Base-by-base conservation (phyloP, 331 rosid species). In the Rhamnella rubrinervis region DNA sequence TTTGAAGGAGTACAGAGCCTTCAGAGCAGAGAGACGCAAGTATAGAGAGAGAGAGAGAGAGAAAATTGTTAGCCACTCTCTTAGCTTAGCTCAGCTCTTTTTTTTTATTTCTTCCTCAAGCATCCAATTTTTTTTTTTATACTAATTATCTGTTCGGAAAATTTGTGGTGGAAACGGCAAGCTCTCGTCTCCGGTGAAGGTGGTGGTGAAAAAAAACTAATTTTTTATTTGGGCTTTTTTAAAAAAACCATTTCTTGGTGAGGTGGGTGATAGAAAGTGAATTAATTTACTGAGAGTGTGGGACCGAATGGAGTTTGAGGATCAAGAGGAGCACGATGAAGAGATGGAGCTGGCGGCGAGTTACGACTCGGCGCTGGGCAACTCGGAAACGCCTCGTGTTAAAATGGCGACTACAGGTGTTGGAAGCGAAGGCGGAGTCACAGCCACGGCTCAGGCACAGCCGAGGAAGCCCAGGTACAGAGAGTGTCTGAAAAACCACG, bases 401-500 rank as follows among this genome's bases (percentile, higher is more conserved):
- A 92, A 81, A 89, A 68, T 87, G 78, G 80, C 66, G 55, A 61
- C 23, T 49, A 40, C 69, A 14, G 83, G 55, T n/a, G 71, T 65
- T n/a, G 50, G 57, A 0, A 31, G 66, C 3, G 72, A 67, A 40
- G 46, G 59, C 73, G 62, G 64, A 60, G 31, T 4, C 35, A 31
- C 78, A 52, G 37, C 69, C 3, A 55, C 70, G 68, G 5, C 81
- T 28, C 75, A 65, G 19, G 51, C 63, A n/a, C 67, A 69, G 40
- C 35, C 20, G 44, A 63, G 31, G 55, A 84, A 71, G 68, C 78
- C 71, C 2, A 84, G 88, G 66, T 93, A 90, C 77, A 75, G 86
- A 11, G 98, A 93, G 90, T 93, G 98, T 65, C 60, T 83, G 40
- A 93, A 93, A 76, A 93, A 93, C 68, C 98, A 93, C 68, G 98